Evolutionary conservation across 768 basidiomycete species (phyloP).

Genomic region (Boletus sp.): DNA sequence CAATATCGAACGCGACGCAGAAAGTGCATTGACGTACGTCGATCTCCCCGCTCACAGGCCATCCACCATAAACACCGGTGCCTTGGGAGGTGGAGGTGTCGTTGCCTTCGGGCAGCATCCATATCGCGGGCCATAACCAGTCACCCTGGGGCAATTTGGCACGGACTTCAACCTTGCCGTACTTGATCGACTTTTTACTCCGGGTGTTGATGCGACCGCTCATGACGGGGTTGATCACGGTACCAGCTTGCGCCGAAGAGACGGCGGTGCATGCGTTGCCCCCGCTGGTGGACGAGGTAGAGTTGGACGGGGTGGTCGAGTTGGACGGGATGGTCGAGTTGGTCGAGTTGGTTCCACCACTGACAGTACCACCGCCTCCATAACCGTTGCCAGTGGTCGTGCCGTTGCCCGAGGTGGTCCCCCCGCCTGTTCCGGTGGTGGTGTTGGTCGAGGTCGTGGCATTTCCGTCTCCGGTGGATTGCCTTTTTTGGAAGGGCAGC

Average conservation of each 20-base stretch:
- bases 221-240: slow-evolving; percentile 52
- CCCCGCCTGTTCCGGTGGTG: not conserved
- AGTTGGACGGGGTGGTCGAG: slow-evolving; percentile 19
- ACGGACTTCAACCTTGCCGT: slow-evolving; percentile 56
- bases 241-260: slow-evolving; percentile 33
- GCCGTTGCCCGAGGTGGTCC: not conserved
- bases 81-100: slow-evolving; percentile 16
- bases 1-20: not conserved
- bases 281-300: slow-evolving; percentile 14
- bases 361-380: not conserved
- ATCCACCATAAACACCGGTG: slow-evolving; percentile 32
- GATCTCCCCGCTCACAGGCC: slow-evolving; percentile 59
- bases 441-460: not conserved
- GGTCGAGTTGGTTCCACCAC: slow-evolving; percentile 19
- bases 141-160: slow-evolving; percentile 62
- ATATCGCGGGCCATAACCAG: slow-evolving; percentile 36
- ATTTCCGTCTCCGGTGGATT: slow-evolving; percentile 13
- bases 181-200: slow-evolving; percentile 47
- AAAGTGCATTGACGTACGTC: slow-evolving; percentile 40
- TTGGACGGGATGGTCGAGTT: slow-evolving; percentile 14
- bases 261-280: slow-evolving; percentile 41
- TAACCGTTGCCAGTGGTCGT: not conserved
- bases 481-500: slow-evolving; percentile 24
- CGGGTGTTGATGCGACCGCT: slow-evolving; percentile 54
- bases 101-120: slow-evolving; percentile 32